A percentile compares a stretch with the other conserved stretches of the same genome.
Conservation (phyloP, 768 basidiomycete genomes). For the Gymnopilus dilepis region DNA sequence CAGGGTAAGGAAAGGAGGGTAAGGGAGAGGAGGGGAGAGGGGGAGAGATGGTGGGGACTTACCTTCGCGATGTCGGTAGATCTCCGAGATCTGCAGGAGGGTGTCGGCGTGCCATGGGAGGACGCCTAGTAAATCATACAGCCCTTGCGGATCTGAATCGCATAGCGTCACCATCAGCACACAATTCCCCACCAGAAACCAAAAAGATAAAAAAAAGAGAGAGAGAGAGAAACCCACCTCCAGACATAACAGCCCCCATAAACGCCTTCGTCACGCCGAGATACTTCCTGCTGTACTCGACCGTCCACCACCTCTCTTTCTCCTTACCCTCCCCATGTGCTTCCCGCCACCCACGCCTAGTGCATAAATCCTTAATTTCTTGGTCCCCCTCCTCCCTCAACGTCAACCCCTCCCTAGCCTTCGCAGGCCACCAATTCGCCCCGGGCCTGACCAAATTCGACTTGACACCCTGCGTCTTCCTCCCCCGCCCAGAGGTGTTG, state of each 20-base stretch:
- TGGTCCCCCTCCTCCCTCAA: slow-evolving; percentile 61
- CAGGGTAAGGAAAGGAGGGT: neutral
- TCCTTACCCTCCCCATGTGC: slow-evolving; percentile 52
- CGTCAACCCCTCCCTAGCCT: slow-evolving; percentile 74
- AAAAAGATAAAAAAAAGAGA: too few species aligned
- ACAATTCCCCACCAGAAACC: neutral
- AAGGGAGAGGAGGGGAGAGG: neutral
- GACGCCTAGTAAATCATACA: slow-evolving; percentile 76
- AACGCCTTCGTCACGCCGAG: slow-evolving; percentile 82
- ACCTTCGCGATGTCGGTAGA: slow-evolving; percentile 90
- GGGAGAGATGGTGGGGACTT: neutral
- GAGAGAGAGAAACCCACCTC: too few species aligned
- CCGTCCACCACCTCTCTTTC: slow-evolving; percentile 88
- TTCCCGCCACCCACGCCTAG: slow-evolving; percentile 47
- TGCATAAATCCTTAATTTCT: slow-evolving; percentile 46
- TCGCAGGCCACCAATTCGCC: slow-evolving; percentile 74
- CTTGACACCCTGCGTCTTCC: slow-evolving; percentile 52
- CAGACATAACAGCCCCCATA: slow-evolving; percentile 78
- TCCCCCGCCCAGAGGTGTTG: slow-evolving; percentile 32
- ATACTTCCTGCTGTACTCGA: slow-evolving; percentile 86
- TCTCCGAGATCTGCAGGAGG: slow-evolving; percentile 82
- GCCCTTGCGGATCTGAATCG: slow-evolving; percentile 70
- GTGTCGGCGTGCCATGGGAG: slow-evolving; percentile 95
- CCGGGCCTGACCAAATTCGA: slow-evolving; percentile 83
- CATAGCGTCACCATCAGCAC: neutral